A percentile compares a stretch with the other conserved stretches of the same genome.
phyloP scores from a whole-genome alignment of 2,329 filamentous ascomycete species.

The Venturia nashicola region DNA sequence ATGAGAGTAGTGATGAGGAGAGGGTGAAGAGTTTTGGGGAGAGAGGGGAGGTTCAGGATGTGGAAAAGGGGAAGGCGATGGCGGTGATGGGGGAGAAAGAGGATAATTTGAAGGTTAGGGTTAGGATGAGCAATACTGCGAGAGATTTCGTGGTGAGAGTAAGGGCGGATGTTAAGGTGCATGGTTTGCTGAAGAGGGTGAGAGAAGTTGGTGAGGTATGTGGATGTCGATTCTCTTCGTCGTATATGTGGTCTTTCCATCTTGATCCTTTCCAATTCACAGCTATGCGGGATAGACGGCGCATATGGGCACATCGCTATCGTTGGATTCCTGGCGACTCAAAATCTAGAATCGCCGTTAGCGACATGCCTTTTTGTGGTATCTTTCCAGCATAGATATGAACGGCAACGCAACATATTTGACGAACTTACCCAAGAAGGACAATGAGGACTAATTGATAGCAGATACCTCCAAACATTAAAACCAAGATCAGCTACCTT shows the following conservation, averaged over 20 bases:
- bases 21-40: background rate
- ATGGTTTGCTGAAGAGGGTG: constrained; percentile 49
- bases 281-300: too few relatives aligned
- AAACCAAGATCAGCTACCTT: constrained; percentile 64
- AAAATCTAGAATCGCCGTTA: too few relatives aligned
- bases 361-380: too few relatives aligned
- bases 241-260: constrained; percentile 10
- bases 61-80: constrained; percentile 21
- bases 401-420: background rate
- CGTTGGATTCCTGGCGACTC: background rate
- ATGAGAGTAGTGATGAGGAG: constrained; percentile 15
- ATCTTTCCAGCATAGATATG: too few relatives aligned
- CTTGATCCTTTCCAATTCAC: background rate
- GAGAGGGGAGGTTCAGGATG: background rate
- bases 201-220: constrained; percentile 52
- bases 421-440: background rate
- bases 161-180: constrained; percentile 42
- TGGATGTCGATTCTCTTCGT: constrained; percentile 6
- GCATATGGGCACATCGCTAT: background rate
- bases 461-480: constrained; percentile 46
- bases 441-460: background rate
- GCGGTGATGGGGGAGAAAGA: constrained; percentile 16
- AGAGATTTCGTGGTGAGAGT: constrained; percentile 25
- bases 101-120: constrained; percentile 21
- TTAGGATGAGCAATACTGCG: constrained; percentile 26